These are phyloP conservation scores for Suhomyces atakaporum DNA, from an alignment of 1,139 yeast genomes.

Conservation along the genomic window DNA sequence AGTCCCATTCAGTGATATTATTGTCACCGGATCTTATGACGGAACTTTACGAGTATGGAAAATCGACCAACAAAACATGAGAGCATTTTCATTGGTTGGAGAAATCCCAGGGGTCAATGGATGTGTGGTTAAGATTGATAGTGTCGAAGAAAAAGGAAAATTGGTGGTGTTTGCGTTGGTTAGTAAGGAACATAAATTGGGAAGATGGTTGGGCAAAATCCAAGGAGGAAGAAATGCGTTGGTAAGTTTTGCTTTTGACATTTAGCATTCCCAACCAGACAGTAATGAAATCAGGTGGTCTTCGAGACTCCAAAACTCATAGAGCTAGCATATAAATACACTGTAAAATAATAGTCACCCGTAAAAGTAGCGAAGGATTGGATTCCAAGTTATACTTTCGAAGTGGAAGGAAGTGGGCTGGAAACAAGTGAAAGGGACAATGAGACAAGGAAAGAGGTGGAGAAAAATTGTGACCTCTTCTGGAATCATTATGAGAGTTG, in stretches of 20 bases:
- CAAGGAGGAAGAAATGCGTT: conserved; percentile 47
- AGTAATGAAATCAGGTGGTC: too few relatives aligned
- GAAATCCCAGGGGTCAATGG: conserved; percentile 65
- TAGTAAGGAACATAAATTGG: conserved; percentile 83
- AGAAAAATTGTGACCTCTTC: too few relatives aligned
- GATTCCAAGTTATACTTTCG: too few relatives aligned
- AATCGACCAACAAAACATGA: conserved; percentile 56
- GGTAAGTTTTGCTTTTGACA: conserved; percentile 40
- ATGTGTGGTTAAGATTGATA: conserved; percentile 67
- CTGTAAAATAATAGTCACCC: too few relatives aligned
- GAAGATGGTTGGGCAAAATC: conserved; percentile 67
- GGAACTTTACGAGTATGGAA: conserved; percentile 81
- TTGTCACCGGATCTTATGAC: conserved; percentile 85
- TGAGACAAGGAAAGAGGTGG: too few relatives aligned
- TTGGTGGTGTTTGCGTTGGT: conserved; percentile 65
- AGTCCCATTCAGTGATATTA: conserved; percentile 85
- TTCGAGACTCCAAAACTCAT: not conserved
- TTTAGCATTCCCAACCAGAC: conserved; percentile 17
- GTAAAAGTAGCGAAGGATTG: too few relatives aligned
- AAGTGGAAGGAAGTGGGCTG: too few relatives aligned
- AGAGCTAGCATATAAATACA: too few relatives aligned
- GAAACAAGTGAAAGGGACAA: too few relatives aligned
- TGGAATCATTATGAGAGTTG: too few relatives aligned
- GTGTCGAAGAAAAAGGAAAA: conserved; percentile 54
- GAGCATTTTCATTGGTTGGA: conserved; percentile 60